Conservation (phyloP, 2,329 filamentous ascomycete genomes). For the Epichloe scottii region DNA sequence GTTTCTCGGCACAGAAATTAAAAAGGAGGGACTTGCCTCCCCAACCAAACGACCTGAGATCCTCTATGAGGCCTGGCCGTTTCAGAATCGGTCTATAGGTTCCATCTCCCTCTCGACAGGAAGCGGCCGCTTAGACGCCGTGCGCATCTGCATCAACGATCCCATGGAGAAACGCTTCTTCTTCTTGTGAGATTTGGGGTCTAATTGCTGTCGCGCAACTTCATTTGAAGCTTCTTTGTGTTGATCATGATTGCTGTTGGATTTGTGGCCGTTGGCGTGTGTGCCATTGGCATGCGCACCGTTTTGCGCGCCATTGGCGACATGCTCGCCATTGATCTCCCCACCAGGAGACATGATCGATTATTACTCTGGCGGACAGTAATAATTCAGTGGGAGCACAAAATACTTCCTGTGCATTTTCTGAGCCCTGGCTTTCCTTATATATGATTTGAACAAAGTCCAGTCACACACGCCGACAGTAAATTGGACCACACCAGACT, state of each 20-base stretch:
- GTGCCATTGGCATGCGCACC: conserved; percentile 11
- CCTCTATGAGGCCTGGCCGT: conserved; percentile 39
- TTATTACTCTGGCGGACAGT: background rate
- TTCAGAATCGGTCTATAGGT: conserved; percentile 37
- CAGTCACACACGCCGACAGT: background rate
- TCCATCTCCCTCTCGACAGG: conserved; percentile 51
- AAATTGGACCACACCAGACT: background rate
- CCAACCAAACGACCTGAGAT: conserved; percentile 42
- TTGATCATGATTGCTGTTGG: conserved; percentile 5
- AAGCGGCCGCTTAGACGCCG: conserved; percentile 46
- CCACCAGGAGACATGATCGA: conserved; percentile 1
- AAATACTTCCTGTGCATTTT: background rate
- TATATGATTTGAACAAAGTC: background rate
- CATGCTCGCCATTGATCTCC: background rate
- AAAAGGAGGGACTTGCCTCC: conserved; percentile 23
- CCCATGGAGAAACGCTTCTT: conserved; percentile 6
- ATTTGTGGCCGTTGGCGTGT: conserved; percentile 4
- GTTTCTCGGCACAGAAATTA: background rate
- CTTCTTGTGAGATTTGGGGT: conserved; percentile 3
- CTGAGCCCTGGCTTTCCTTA: background rate
- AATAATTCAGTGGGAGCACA: background rate
- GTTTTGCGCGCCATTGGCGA: conserved; percentile 9
- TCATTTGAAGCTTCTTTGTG: conserved; percentile 1
- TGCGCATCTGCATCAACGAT: conserved; percentile 20
- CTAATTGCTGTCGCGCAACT: background rate